phyloP scores from a whole-genome alignment of 2,329 filamentous ascomycete genomes.

The Penicillium sp. region DNA sequence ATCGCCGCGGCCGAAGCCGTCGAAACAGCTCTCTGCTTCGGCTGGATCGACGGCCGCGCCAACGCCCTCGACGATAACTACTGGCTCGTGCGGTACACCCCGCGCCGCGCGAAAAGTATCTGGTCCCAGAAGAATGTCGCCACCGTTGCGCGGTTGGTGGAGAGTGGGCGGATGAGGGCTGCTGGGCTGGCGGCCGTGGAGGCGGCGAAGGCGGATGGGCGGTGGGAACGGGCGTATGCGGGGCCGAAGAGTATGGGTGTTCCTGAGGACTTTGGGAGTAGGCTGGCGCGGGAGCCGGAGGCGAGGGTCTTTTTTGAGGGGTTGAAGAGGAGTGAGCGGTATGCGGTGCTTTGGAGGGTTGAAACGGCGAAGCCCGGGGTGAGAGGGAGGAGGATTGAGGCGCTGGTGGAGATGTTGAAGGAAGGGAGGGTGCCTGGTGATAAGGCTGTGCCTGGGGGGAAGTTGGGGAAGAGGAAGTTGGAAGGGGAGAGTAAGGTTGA shows the following conservation, averaged over 20 bases:
- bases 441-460: not conserved
- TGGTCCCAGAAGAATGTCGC: constrained; percentile 64
- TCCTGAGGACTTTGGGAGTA: constrained; percentile 53
- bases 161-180: constrained; percentile 52
- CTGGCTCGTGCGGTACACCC: constrained; percentile 61
- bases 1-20: constrained; percentile 54
- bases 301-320: constrained; percentile 31
- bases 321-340: constrained; percentile 51
- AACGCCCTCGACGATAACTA: constrained; percentile 48
- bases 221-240: constrained; percentile 61
- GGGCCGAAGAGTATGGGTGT: constrained; percentile 50
- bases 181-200: constrained; percentile 55
- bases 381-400: constrained; percentile 43
- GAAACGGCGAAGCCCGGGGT: constrained; percentile 40
- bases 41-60: constrained; percentile 64
- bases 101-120: constrained; percentile 55
- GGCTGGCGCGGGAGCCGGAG: constrained; percentile 39
- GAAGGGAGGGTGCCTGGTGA: constrained; percentile 14
- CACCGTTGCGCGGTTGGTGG: constrained; percentile 50
- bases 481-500: not conserved
- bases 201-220: constrained; percentile 58
- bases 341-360: constrained; percentile 47
- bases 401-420: constrained; percentile 46
- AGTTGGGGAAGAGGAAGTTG: not conserved
- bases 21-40: constrained; percentile 60